Evolutionary conservation across 2,329 filamentous ascomycete genomes (phyloP), one percentile per base, ranked within the genome.

Genomic region (Fusarium begoniae): DNA sequence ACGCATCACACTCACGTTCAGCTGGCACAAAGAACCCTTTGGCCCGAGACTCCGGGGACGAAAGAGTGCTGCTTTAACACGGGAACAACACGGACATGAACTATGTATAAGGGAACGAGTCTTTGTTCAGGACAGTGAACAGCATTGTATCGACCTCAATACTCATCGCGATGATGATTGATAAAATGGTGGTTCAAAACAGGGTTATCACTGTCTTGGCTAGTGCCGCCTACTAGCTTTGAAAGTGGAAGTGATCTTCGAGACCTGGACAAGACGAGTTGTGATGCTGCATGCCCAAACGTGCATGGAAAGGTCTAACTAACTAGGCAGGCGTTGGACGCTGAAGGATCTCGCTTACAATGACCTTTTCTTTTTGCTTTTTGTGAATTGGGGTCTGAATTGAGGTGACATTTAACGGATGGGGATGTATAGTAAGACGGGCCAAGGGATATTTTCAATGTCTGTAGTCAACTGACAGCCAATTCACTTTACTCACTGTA

Each of bases 211-310:
- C 41, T 47, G 28, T 60, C 45, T 44, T 69, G 40, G n/a, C 30
- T 48, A 24, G 54, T 56, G 32, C 37, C 28, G 40, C 44, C 66
- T 43, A 53, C 66, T 43, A 53, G 41, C 26, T 44, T 59, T 63
- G 26, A 45, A 70, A 62, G 30, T 50, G 51, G 72, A 68, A 74
- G 58, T 68, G 67, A 72, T 74, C 71, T 65, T 61, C 67, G 22
- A 68, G 5, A 61, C 44, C 41, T 63, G 48, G 50, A 51, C 63
- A 66, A 32, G 24, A 58, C 45, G 43, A 63, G 30, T 54, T 43
- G 24, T 48, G 47, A 44, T 55, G 38, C 26, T 70, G 37, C 50
- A 53, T 47, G 40, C 26, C 35, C 30, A 69, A 44, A 55, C 53
- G 18, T 59, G 63, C 54, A 69, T 68, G 54, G 51, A 60, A 61